Evolutionary conservation across 768 basidiomycete species (phyloP).

Genomic region (Tulasnella sp.): DNA sequence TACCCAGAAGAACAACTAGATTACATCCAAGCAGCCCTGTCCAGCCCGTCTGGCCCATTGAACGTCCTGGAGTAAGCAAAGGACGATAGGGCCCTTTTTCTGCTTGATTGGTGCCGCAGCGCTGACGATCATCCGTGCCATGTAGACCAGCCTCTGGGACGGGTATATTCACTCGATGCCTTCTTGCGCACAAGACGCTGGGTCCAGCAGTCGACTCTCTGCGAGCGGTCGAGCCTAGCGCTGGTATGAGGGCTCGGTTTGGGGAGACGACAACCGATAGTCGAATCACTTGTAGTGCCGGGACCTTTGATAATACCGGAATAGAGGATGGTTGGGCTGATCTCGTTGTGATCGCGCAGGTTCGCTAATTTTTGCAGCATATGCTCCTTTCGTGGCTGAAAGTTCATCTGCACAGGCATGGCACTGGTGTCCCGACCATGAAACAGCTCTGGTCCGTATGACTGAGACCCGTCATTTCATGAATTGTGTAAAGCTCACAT

Average conservation of each 20-base stretch:
- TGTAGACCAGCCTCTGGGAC: conserved; percentile 72
- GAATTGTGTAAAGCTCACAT: not conserved
- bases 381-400: not conserved
- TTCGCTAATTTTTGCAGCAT: conserved; percentile 22
- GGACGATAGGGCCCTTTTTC: too few relatives aligned
- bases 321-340: conserved; percentile 62
- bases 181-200: conserved; percentile 55
- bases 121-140: conserved; percentile 6
- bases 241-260: conserved; percentile 76
- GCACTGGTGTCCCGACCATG: conserved; percentile 85
- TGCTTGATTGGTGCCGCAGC: conserved; percentile 1
- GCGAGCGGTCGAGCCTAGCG: conserved; percentile 66
- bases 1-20: conserved; percentile 57
- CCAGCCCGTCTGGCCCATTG: conserved; percentile 29
- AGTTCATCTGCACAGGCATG: conserved; percentile 49
- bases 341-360: conserved; percentile 67
- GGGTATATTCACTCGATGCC: conserved; percentile 77
- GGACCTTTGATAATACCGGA: conserved; percentile 58
- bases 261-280: conserved; percentile 37
- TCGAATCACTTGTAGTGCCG: conserved; percentile 46
- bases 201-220: conserved; percentile 40
- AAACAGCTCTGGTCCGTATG: conserved; percentile 41
- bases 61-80: conserved; percentile 55
- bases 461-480: not conserved
- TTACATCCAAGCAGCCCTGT: conserved; percentile 43